These are phyloP conservation scores for Hemileccinum hortonii DNA, from an alignment of 1,284 basidiomycete genomes.

Conservation along the genomic window DNA sequence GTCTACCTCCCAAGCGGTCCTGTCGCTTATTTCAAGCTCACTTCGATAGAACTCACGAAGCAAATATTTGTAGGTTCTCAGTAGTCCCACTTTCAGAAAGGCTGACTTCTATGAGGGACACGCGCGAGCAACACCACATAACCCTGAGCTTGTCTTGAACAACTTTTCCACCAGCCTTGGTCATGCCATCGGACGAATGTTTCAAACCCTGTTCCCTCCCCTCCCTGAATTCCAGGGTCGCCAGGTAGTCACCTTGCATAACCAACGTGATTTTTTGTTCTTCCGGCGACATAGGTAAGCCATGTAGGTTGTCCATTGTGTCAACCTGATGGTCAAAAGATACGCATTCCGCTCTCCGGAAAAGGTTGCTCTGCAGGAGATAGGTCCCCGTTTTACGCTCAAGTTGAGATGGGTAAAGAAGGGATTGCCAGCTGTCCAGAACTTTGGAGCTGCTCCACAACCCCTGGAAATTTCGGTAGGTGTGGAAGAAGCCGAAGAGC, in stretches of 20 bases:
- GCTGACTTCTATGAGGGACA: conserved; percentile 65
- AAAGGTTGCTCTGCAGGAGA: conserved; percentile 94
- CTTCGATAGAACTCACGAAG: conserved; percentile 82
- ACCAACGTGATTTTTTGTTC: conserved; percentile 98
- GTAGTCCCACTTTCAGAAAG: not conserved
- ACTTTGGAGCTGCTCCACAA: conserved; percentile 58
- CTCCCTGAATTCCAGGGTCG: conserved; percentile 95
- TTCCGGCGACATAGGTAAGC: conserved; percentile 88
- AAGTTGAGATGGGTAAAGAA: conserved; percentile 90
- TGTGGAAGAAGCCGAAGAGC: conserved; percentile 39
- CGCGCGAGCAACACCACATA: conserved; percentile 88
- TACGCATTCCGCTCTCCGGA: conserved; percentile 92
- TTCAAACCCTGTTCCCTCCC: conserved; percentile 94
- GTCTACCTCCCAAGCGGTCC: conserved; percentile 91
- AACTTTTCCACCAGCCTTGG: conserved; percentile 94
- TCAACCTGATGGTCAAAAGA: conserved; percentile 40
- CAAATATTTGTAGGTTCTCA: conserved; percentile 72
- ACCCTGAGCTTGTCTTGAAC: conserved; percentile 95
- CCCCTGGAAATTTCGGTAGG: conserved; percentile 63
- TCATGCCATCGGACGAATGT: conserved; percentile 88
- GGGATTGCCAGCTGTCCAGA: conserved; percentile 79
- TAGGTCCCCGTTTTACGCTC: conserved; percentile 95
- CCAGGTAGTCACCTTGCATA: conserved; percentile 97
- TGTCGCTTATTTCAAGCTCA: conserved; percentile 94
- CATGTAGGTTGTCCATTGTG: not conserved